Conservation (phyloP, 306 rosid species). For the Medicago truncatula region MtrunA17r5.0-ANR NC_053044.1:22436001-22436500, state of each 20-base stretch:
- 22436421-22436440: slow-evolving; percentile 20
- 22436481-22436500: not conserved
- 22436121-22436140: slow-evolving; percentile 91
- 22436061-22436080: slow-evolving; percentile 73
- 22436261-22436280: slow-evolving; percentile 40
- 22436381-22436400: slow-evolving; percentile 91
- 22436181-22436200: not conserved
- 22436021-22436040: not conserved
- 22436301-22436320: slow-evolving; percentile 95
- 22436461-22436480: not conserved
- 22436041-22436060: slow-evolving; percentile 34
- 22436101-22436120: slow-evolving; percentile 80
- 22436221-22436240: not conserved
- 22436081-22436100: slow-evolving; percentile 88
- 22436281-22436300: slow-evolving; percentile 94
- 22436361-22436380: slow-evolving; percentile 93
- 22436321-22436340: slow-evolving; percentile 94
- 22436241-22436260: slow-evolving; percentile 19
- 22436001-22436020: not conserved
- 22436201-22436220: slow-evolving; percentile 16
- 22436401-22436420: slow-evolving; percentile 54
- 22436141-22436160: slow-evolving; percentile 57
- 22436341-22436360: slow-evolving; percentile 74
- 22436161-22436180: not conserved
- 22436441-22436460: slow-evolving; percentile 1